These are phyloP conservation scores for Teratosphaeria destructans DNA, from an alignment of 2,329 filamentous ascomycete species.

Conservation along the genomic window DNA sequence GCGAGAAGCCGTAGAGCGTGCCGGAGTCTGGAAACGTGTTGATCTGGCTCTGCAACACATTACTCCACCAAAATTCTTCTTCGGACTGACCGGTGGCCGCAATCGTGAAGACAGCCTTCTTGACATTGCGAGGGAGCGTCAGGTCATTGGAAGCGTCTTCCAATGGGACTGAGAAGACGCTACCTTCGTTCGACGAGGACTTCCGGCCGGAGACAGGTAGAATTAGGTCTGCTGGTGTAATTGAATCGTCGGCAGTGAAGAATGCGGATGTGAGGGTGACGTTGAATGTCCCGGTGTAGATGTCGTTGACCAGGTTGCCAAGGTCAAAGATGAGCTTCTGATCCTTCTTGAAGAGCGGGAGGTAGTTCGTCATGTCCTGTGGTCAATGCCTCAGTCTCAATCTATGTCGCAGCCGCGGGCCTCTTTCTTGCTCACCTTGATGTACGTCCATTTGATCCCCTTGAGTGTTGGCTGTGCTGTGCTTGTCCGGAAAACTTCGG, in stretches of 20 bases:
- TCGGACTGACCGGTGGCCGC: constrained; percentile 63
- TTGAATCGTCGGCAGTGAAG: constrained; percentile 42
- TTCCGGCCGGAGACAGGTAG: constrained; percentile 52
- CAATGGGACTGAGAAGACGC: constrained; percentile 57
- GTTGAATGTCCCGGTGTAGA: constrained; percentile 64
- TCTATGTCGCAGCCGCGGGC: background rate
- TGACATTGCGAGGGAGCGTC: constrained; percentile 54
- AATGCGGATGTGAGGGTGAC: constrained; percentile 65
- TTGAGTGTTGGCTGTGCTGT: constrained; percentile 64
- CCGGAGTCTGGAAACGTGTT: constrained; percentile 44
- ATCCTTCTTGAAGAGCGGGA: constrained; percentile 55
- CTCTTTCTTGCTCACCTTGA: constrained; percentile 39
- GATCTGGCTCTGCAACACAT: constrained; percentile 55
- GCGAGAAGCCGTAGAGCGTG: constrained; percentile 54
- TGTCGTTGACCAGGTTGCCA: constrained; percentile 59
- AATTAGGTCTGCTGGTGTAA: constrained; percentile 50
- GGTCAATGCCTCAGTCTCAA: background rate
- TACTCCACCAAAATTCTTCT: constrained; percentile 82
- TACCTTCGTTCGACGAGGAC: constrained; percentile 43
- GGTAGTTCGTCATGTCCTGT: constrained; percentile 59
- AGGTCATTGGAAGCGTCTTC: constrained; percentile 51
- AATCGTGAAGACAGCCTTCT: constrained; percentile 64
- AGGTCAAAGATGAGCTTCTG: constrained; percentile 75
- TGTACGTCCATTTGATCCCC: constrained; percentile 65
- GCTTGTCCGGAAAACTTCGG: constrained; percentile 73